These are phyloP conservation scores for Pythium aristosporum DNA, from an alignment of 352 stramenopile genomes.

Conservation along the genomic window DNA sequence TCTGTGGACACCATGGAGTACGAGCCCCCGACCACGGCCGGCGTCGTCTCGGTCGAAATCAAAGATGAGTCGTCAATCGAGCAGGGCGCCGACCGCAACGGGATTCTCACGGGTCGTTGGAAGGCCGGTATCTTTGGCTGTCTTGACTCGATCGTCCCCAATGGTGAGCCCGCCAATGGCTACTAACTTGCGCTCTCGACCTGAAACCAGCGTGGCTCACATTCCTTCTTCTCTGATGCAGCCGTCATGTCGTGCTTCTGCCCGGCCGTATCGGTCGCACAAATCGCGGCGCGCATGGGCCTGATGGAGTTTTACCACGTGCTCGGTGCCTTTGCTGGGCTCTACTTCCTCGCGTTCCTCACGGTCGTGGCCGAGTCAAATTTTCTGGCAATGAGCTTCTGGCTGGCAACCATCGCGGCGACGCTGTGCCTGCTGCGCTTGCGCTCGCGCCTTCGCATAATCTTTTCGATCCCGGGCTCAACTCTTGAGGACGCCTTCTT, in stretches of 20 bases:
- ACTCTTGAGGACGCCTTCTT: conserved; percentile 46
- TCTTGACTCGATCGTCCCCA: conserved; percentile 65
- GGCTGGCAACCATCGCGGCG: conserved; percentile 36
- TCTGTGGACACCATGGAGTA: conserved; percentile 44
- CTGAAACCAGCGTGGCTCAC: conserved; percentile 21
- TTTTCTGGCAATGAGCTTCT: conserved; percentile 53
- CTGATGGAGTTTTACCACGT: conserved; percentile 60
- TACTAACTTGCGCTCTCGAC: neutral
- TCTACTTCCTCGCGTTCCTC: conserved; percentile 59
- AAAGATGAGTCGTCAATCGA: conserved; percentile 25
- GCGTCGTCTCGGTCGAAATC: conserved; percentile 45
- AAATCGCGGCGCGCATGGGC: conserved; percentile 60
- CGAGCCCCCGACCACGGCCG: conserved; percentile 49
- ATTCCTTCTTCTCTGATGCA: neutral
- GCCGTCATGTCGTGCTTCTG: conserved; percentile 67
- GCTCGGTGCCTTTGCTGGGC: conserved; percentile 40
- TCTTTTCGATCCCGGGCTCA: conserved; percentile 67
- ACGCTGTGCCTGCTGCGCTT: conserved; percentile 46
- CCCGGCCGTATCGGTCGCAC: conserved; percentile 56
- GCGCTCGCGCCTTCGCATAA: conserved; percentile 55
- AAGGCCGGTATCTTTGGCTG: conserved; percentile 74
- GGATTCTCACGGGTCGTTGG: conserved; percentile 67
- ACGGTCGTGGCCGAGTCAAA: conserved; percentile 23
- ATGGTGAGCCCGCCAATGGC: conserved; percentile 36
- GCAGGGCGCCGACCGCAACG: conserved; percentile 61